These are phyloP conservation scores for Cyclocybe aegerita DNA, from an alignment of 768 basidiomycete genomes.

Conservation along the genomic window DNA sequence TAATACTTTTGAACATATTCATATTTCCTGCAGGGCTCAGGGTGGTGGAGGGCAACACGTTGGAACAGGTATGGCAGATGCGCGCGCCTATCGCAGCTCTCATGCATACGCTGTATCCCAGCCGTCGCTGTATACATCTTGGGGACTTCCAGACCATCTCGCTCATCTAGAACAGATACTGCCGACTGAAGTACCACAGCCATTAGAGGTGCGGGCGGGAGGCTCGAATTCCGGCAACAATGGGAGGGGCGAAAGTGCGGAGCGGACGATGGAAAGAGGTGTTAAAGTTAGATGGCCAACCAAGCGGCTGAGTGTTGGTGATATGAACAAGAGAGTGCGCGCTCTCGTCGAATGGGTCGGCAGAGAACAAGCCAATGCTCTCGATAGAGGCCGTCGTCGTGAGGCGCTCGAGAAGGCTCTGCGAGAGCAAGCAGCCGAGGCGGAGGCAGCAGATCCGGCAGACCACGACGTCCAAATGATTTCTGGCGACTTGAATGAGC, in stretches of 20 bases:
- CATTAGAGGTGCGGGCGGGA: constrained; percentile 66
- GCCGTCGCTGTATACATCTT: constrained; percentile 78
- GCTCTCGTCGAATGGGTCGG: constrained; percentile 94
- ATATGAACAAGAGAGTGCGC: constrained; percentile 95
- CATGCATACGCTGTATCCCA: constrained; percentile 80
- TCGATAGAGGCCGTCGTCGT: constrained; percentile 66
- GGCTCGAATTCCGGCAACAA: constrained; percentile 21
- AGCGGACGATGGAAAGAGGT: constrained; percentile 68
- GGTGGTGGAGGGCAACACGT: constrained; percentile 36
- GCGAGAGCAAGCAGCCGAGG: constrained; percentile 25
- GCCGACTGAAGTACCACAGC: constrained; percentile 72
- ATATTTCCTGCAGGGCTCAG: constrained; percentile 50
- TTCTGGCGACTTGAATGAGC: constrained; percentile 18
- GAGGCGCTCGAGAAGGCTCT: constrained; percentile 66
- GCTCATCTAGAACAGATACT: constrained; percentile 83
- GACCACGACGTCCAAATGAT: constrained; percentile 31
- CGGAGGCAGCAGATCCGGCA: constrained; percentile 7
- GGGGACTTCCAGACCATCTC: constrained; percentile 93
- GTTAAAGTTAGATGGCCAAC: constrained; percentile 92
- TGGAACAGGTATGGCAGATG: constrained; percentile 42
- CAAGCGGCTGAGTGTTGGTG: constrained; percentile 93
- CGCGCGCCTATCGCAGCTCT: constrained; percentile 73
- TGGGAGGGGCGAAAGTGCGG: constrained; percentile 51
- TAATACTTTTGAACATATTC: constrained; percentile 42
- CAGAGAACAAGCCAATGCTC: constrained; percentile 75